These are phyloP conservation scores for Citrullus mucosospermus DNA, from an alignment of 306 rosid species.

Conservation along the genomic window DNA sequence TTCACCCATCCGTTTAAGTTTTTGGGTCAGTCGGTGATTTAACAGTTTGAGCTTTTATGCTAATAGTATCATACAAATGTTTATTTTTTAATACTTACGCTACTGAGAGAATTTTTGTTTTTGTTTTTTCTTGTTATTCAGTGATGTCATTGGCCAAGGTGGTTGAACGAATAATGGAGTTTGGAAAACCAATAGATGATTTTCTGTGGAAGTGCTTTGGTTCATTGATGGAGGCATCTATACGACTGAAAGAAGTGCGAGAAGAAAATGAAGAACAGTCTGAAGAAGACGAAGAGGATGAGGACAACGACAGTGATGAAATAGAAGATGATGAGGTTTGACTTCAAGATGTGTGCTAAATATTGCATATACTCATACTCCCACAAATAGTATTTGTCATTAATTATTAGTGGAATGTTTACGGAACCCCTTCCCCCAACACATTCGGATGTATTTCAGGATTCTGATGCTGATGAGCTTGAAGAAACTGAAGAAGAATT, in stretches of 20 bases:
- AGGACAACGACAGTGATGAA: slow-evolving; percentile 29
- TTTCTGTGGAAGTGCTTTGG: slow-evolving; percentile 42
- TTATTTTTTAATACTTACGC: neutral
- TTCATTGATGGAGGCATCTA: slow-evolving; percentile 50
- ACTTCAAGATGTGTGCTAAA: slow-evolving; percentile 1
- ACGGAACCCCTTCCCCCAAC: neutral
- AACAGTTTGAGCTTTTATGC: neutral
- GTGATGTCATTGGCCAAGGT: slow-evolving; percentile 56
- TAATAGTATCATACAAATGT: neutral
- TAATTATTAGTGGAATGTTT: neutral
- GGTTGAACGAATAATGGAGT: slow-evolving; percentile 47
- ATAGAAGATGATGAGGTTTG: slow-evolving; percentile 56
- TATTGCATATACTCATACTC: neutral
- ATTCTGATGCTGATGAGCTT: slow-evolving; percentile 62
- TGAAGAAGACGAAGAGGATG: slow-evolving; percentile 27
- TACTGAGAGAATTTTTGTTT: neutral
- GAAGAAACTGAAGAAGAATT: slow-evolving; percentile 82
- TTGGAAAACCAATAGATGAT: slow-evolving; percentile 36
- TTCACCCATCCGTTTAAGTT: too few relatives aligned
- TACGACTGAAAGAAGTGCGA: slow-evolving; percentile 41
- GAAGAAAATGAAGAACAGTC: slow-evolving; percentile 37
- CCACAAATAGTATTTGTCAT: neutral
- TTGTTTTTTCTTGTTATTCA: slow-evolving; percentile 19
- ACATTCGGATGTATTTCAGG: slow-evolving; percentile 18
- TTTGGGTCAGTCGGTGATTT: too few relatives aligned